A percentile compares a stretch with the other conserved stretches of the same genome.
Conservation (phyloP, 495 filamentous ascomycete genomes). For the Penicillium alfredii region DNA sequence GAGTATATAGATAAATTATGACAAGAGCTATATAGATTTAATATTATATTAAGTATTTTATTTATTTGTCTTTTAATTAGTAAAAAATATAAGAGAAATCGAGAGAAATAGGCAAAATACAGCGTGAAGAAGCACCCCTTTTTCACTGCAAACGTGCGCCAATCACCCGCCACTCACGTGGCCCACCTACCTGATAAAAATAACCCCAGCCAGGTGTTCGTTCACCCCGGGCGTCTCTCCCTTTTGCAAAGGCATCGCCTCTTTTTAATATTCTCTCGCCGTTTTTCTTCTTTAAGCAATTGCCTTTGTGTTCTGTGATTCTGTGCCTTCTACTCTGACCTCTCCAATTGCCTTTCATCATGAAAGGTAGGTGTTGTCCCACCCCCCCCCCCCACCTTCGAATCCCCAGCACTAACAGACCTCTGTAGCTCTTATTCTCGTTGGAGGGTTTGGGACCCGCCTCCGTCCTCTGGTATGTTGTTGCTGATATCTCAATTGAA, state of each 20-base stretch:
- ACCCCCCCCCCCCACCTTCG: conserved; percentile 5
- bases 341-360: conserved; percentile 24
- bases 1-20: too few relatives aligned
- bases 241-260: conserved; percentile 9
- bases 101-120: not conserved
- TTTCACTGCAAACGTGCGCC: conserved; percentile 29
- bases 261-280: conserved; percentile 9
- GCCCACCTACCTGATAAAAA: conserved; percentile 26
- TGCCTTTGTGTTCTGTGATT: conserved; percentile 4
- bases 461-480: conserved; percentile 88
- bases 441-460: conserved; percentile 98
- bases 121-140: too few relatives aligned
- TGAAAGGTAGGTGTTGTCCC: conserved; percentile 46
- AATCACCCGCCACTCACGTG: conserved; percentile 27
- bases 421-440: conserved; percentile 87
- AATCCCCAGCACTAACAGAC: conserved; percentile 10
- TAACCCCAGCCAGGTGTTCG: conserved; percentile 33
- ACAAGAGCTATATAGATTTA: too few relatives aligned
- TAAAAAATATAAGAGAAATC: not conserved
- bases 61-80: too few relatives aligned
- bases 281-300: conserved; percentile 5
- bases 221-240: conserved; percentile 19
- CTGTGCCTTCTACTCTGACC: conserved; percentile 9
- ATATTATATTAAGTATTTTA: too few relatives aligned
- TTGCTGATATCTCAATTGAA: conserved; percentile 12